Evolutionary conservation across 345 rosid genomes (phyloP), one percentile per base, ranked within the genome.

Genomic region (Salix purpurea): DNA sequence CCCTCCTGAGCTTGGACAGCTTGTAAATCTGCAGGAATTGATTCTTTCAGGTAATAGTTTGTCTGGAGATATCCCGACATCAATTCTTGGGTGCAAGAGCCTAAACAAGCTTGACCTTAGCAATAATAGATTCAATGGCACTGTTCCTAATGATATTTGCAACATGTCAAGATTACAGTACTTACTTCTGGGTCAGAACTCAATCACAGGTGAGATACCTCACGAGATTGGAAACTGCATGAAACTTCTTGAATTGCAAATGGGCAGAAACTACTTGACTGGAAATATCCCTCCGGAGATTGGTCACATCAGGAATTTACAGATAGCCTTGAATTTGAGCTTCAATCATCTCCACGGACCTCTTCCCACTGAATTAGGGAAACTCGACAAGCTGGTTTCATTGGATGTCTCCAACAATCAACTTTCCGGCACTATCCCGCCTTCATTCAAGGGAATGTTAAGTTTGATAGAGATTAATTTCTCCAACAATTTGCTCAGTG

Each of bases 21-120:
- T 96, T 48, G 78, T 64, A 82, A 91, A 86, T 86, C 87, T 96
- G 75, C 97, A 96, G 87, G 99, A 96, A 77, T 77, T 93, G 84
- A 96, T 96, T 82, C 94, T 96, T 76, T 89, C 96, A 7, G 91
- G 93, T 3, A 96, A 96, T 82, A 85, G 88, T 83, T 77, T 93
- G 70, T 87, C 69, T 34, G 99, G 99, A 37, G 98, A 91, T 50
- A 88, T 96, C 70, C 96, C 99, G 4, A 76, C 73, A 42, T 85
- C 96, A 14, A 88, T 95, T 77, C 67, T 95, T 65, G 88, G 88
- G 21, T 88, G 93, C 82, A 91, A 87, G 89, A 96, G 90, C 83
- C 97, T 96, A 52, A 96, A 91, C 90, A 82, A 82, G 76, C 75
- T 82, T 19, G 84, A 78, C 46, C 81, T 82, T 56, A 78, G 79